Evolutionary conservation across 2,329 filamentous ascomycete species (phyloP), one percentile per base, ranked within the genome.

Genomic region (Exophiala sp.): DNA sequence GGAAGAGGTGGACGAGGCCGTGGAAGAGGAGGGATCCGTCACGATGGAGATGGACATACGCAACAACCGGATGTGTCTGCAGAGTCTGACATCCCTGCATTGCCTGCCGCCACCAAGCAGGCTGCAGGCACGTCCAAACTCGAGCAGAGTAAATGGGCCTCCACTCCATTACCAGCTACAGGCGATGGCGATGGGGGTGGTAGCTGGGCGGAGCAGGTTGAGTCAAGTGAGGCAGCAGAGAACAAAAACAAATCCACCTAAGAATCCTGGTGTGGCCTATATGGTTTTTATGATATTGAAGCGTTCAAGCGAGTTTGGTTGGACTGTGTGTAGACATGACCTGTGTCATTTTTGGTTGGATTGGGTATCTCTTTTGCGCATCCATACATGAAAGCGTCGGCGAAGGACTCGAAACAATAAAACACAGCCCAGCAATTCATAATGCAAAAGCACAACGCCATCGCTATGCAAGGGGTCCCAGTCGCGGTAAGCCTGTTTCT

Each of bases 191-290:
- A 42, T 2, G 60, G 46, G 12, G 60, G 56, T 7, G 61, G 60
- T 4, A 63, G 57, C 36, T 66, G 64, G 64, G 64, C 64, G 10
- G 64, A 66, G 38, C 57, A 59, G 34, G 60, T 65, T 41, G 62
- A 63, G 21, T 57, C 58, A 20, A 59, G 53, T 39, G 60, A 59
- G 41, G 47, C 56, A n/a, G 52, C 39, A 5, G 39, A 52, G 32
- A 50, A 47, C 16, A 9, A 8, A 21, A 34, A 38, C 2, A 34
- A 46, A 50, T 18, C n/a, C 55, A 16, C 16, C 16, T n/a, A 34
- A 20, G 39, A 21, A 3, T 29, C 4, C 24, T 29, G 24, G 7
- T 2, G 2, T 4, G 24, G 2, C 7, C 24, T 41, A 16, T 11
- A 24, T 45, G 39, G 29, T 44, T 42, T 34, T 47, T 8, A 33